A percentile compares a stretch with the other conserved stretches of the same genome.
phyloP scores from a whole-genome alignment of 163 green algal species.

The Botryococcus braunii region DNA sequence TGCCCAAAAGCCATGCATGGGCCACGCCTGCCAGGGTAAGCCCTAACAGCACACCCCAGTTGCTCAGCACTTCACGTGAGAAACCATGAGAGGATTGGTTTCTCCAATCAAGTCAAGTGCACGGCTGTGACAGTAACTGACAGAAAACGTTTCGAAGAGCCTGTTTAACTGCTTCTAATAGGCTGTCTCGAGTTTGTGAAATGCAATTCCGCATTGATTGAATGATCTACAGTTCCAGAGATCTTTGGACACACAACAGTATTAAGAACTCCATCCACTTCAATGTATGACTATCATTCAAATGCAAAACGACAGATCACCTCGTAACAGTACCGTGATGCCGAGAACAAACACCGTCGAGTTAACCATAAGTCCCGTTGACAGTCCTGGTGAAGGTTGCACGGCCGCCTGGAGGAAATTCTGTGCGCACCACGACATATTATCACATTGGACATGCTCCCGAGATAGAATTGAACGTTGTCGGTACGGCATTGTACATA shows the following conservation, averaged over 20 bases:
- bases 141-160: not conserved
- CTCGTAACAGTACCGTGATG: not conserved
- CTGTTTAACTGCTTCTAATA: not conserved
- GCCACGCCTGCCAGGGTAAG: conserved; percentile 63
- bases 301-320: not conserved
- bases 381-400: conserved; percentile 32
- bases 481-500: no score
- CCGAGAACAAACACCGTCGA: conserved; percentile 12
- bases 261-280: not conserved
- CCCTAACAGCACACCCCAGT: conserved; percentile 19
- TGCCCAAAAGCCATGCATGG: conserved; percentile 77
- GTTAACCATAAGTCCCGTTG: conserved; percentile 33
- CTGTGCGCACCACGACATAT: no score
- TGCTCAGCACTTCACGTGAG: not conserved
- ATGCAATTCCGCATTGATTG: no score
- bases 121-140: not conserved
- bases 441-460: no score
- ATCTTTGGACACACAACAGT: not conserved
- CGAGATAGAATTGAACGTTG: no score
- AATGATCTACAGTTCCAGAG: no score
- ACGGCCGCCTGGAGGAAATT: not conserved
- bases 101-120: no score
- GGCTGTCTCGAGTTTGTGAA: not conserved
- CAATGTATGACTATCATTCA: not conserved
- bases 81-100: not conserved